A percentile compares a stretch with the other conserved stretches of the same genome.
Conservation (phyloP, 2,329 filamentous ascomycete genomes). For the Botryotinia convoluta region DNA sequence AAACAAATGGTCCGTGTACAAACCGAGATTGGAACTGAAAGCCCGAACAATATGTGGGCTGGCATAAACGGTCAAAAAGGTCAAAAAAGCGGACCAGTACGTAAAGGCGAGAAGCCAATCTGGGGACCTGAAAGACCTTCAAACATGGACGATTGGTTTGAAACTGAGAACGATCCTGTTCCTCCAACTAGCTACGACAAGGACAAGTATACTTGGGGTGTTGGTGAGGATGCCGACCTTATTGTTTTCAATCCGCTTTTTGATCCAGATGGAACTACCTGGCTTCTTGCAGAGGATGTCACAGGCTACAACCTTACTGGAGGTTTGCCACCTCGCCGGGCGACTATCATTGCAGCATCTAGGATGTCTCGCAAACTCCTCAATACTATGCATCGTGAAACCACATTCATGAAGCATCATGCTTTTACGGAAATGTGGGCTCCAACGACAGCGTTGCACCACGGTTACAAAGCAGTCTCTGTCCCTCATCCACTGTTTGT, state of each 20-base stretch:
- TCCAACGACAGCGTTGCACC: constrained; percentile 79
- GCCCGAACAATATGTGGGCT: constrained; percentile 66
- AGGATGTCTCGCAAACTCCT: constrained; percentile 79
- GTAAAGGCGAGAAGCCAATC: constrained; percentile 59
- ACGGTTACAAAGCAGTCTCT: constrained; percentile 89
- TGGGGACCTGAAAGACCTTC: constrained; percentile 80
- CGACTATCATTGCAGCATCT: constrained; percentile 84
- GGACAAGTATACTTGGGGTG: constrained; percentile 82
- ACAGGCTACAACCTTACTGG: constrained; percentile 73
- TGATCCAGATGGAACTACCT: constrained; percentile 82
- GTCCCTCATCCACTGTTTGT: constrained; percentile 86
- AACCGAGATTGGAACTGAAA: constrained; percentile 65
- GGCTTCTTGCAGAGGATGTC: constrained; percentile 78
- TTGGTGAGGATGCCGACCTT: constrained; percentile 85
- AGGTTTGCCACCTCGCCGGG: constrained; percentile 67
- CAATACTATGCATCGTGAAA: constrained; percentile 86
- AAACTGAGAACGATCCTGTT: constrained; percentile 67
- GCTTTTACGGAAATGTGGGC: constrained; percentile 99
- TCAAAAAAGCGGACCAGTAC: constrained; percentile 29
- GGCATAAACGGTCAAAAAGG: constrained; percentile 42
- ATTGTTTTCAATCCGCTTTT: constrained; percentile 92
- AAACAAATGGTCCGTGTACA: constrained; percentile 73
- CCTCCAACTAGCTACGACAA: constrained; percentile 73
- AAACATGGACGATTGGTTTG: constrained; percentile 67
- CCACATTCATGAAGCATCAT: constrained; percentile 76